A percentile compares a stretch with the other conserved stretches of the same genome.
phyloP scores from a whole-genome alignment of 1,139 yeast genomes.

The Magnusiomyces paraingens region DNA sequence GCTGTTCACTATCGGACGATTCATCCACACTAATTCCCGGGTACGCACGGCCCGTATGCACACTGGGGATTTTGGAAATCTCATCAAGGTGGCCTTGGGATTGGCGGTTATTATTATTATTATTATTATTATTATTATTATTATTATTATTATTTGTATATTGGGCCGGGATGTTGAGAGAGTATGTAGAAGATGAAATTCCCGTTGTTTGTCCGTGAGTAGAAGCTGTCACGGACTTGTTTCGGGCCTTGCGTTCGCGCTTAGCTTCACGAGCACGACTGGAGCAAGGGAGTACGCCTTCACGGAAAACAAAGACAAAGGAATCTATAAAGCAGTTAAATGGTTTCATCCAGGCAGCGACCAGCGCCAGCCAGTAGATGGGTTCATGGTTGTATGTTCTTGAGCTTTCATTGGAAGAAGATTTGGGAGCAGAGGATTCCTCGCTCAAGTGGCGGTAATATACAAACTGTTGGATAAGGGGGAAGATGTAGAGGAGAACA shows the following conservation, averaged over 20 bases:
- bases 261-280: not conserved
- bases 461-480: constrained; percentile 63
- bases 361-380: constrained; percentile 56
- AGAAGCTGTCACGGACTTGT: not conserved
- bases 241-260: not conserved
- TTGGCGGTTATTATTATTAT: not conserved
- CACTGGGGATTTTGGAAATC: not conserved
- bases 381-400: constrained; percentile 33
- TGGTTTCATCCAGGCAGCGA: constrained; percentile 75
- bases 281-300: constrained; percentile 28
- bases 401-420: not conserved
- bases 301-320: constrained; percentile 66
- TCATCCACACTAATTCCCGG: not conserved
- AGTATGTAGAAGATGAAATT: not conserved
- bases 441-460: constrained; percentile 36
- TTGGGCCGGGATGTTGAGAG: not conserved
- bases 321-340: constrained; percentile 75
- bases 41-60: not conserved
- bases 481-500: constrained; percentile 72
- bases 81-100: not conserved
- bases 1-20: not conserved
- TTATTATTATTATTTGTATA: not conserved
- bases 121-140: not conserved
- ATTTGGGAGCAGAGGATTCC: not conserved
- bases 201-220: not conserved